Conservation (phyloP, 139 green algal species). For the Chlorella sp. region DNA sequence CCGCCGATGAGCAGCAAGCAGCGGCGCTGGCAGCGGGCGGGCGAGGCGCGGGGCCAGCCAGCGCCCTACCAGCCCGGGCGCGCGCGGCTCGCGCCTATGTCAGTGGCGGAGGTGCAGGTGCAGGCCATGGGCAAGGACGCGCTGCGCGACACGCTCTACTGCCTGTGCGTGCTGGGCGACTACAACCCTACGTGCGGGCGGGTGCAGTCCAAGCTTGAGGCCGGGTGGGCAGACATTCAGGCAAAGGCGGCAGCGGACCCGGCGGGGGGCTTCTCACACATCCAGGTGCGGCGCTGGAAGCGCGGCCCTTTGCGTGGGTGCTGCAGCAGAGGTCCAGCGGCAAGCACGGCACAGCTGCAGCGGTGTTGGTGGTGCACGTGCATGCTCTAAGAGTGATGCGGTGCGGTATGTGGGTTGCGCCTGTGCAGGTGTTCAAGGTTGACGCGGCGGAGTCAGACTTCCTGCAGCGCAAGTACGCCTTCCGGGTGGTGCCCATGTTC, state of each 20-base stretch:
- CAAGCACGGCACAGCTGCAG: no score
- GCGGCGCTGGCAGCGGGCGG: not conserved
- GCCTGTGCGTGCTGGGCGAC: constrained; percentile 29
- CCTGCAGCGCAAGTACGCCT: constrained; percentile 37
- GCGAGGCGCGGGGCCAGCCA: not conserved
- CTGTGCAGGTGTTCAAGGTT: constrained; percentile 39
- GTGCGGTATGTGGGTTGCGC: no score
- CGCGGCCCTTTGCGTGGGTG: no score
- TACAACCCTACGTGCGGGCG: constrained; percentile 37
- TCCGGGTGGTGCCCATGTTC: constrained; percentile 44
- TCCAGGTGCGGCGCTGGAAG: no score
- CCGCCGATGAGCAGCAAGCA: constrained; percentile 15
- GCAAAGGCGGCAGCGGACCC: constrained; percentile 10
- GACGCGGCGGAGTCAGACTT: constrained; percentile 34
- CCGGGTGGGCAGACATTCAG: constrained; percentile 17
- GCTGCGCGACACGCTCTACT: constrained; percentile 16
- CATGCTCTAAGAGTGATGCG: no score
- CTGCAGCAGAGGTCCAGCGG: no score
- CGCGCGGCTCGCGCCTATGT: constrained; percentile 10
- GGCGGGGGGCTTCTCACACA: no score
- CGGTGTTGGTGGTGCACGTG: no score
- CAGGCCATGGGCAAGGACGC: not conserved
- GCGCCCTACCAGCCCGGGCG: not conserved
- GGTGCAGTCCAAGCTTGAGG: constrained; percentile 28
- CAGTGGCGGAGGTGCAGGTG: constrained; percentile 1